Conservation (phyloP, 352 stramenopile genomes). For the Hyaloperonospora brassicae region DNA sequence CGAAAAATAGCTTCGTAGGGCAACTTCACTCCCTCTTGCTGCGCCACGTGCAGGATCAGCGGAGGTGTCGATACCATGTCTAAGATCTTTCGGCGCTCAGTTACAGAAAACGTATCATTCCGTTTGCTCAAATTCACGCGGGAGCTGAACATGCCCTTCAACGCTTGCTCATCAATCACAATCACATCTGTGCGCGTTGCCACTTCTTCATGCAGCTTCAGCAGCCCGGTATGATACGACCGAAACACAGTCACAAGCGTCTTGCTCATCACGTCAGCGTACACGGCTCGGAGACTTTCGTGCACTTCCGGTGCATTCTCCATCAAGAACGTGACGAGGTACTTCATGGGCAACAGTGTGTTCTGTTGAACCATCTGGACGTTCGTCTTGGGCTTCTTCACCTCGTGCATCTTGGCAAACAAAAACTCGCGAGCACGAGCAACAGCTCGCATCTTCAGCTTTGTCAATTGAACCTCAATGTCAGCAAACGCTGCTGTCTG, state of each 20-base stretch:
- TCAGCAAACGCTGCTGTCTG: constrained; percentile 89
- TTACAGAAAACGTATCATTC: constrained; percentile 91
- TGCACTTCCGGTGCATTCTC: constrained; percentile 90
- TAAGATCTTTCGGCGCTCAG: constrained; percentile 87
- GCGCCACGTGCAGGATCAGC: constrained; percentile 92
- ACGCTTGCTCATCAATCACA: constrained; percentile 90
- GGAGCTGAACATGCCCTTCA: constrained; percentile 80
- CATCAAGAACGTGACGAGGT: constrained; percentile 92
- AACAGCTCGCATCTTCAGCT: constrained; percentile 73
- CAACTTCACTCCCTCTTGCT: constrained; percentile 87
- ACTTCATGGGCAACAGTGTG: constrained; percentile 93
- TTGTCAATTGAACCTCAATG: constrained; percentile 88
- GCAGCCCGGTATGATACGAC: constrained; percentile 92
- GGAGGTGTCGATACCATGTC: constrained; percentile 71
- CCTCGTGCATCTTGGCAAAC: constrained; percentile 85
- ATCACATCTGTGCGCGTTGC: constrained; percentile 91
- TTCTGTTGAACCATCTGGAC: constrained; percentile 98
- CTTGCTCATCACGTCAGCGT: constrained; percentile 96
- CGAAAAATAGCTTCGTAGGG: constrained; percentile 96
- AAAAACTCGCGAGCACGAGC: constrained; percentile 90
- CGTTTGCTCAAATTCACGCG: constrained; percentile 94
- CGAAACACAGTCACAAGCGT: constrained; percentile 93
- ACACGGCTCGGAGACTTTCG: constrained; percentile 92
- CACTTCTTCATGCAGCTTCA: constrained; percentile 92
- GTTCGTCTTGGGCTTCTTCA: constrained; percentile 97